Conservation (phyloP, 208 protist species). For the Crithidia acanthocephali region DNA sequence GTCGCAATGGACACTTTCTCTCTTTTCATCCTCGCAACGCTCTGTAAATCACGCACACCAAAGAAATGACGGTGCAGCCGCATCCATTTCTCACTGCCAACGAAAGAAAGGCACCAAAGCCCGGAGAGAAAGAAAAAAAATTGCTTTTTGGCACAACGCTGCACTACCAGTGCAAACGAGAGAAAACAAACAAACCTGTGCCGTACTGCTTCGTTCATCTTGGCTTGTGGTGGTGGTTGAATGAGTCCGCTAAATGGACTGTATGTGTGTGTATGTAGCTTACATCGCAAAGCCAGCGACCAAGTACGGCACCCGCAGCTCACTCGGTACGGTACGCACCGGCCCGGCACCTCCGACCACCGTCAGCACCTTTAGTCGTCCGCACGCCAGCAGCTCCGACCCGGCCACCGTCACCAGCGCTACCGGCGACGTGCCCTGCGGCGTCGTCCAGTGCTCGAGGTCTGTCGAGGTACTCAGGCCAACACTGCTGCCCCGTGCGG, state of each 20-base stretch:
- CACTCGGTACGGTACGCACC: slow-evolving; percentile 17
- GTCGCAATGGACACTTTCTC: too few species aligned
- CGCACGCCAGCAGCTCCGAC: slow-evolving; percentile 25
- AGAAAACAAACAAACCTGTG: too few species aligned
- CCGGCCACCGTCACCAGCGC: slow-evolving; percentile 18
- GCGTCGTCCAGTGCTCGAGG: slow-evolving; percentile 28
- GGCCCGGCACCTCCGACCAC: slow-evolving; percentile 1
- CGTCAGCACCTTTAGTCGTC: slow-evolving; percentile 22
- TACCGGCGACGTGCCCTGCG: slow-evolving; percentile 22
- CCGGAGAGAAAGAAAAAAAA: neutral
- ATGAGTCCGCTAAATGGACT: neutral
- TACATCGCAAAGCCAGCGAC: slow-evolving; percentile 30
- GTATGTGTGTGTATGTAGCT: neutral
- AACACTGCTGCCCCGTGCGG: slow-evolving; percentile 49
- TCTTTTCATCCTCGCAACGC: too few species aligned
- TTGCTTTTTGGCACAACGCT: too few species aligned
- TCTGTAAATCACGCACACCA: too few species aligned
- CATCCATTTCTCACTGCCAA: too few species aligned
- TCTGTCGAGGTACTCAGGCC: slow-evolving; percentile 62
- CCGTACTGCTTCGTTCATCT: too few species aligned
- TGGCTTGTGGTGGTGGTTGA: neutral
- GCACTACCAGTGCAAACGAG: too few species aligned
- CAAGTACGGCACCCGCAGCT: slow-evolving; percentile 24
- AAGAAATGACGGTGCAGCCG: too few species aligned
- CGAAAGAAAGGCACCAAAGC: neutral